A percentile compares a stretch with the other conserved stretches of the same genome.
These are phyloP conservation scores for Fusarium sp. DNA, from an alignment of 2,329 filamentous ascomycete species.

Conservation along the genomic window DNA sequence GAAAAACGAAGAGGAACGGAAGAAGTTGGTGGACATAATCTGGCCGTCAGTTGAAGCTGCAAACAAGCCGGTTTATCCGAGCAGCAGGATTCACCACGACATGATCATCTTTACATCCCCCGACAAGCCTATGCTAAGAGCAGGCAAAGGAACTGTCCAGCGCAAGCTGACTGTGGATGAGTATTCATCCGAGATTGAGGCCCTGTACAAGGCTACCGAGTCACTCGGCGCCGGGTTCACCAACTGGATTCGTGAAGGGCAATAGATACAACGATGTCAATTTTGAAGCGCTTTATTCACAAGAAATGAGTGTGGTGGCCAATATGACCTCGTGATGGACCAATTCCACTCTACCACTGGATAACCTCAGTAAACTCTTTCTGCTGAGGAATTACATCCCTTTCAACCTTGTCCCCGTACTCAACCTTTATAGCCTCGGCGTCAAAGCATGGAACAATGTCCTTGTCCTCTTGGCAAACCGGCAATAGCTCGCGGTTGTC, in stretches of 20 bases:
- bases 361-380: neutral
- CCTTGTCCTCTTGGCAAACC: neutral
- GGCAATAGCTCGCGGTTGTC: neutral
- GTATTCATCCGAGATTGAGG: conserved; percentile 20
- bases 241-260: neutral
- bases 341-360: neutral
- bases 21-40: conserved; percentile 52
- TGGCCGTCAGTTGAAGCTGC: conserved; percentile 57
- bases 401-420: neutral
- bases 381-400: neutral
- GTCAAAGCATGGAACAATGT: neutral
- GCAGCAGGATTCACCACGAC: conserved; percentile 56
- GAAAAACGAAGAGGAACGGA: conserved; percentile 12
- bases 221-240: neutral
- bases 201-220: conserved; percentile 2
- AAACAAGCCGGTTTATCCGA: conserved; percentile 56
- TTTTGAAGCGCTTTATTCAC: neutral
- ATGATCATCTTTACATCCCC: conserved; percentile 54
- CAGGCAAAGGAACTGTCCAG: conserved; percentile 60
- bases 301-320: neutral
- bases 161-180: conserved; percentile 19
- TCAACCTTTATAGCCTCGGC: neutral
- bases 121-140: conserved; percentile 56
- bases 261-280: neutral
- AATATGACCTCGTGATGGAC: neutral